phyloP scores from a whole-genome alignment of 345 rosid genomes.

The Populus deltoides region DNA sequence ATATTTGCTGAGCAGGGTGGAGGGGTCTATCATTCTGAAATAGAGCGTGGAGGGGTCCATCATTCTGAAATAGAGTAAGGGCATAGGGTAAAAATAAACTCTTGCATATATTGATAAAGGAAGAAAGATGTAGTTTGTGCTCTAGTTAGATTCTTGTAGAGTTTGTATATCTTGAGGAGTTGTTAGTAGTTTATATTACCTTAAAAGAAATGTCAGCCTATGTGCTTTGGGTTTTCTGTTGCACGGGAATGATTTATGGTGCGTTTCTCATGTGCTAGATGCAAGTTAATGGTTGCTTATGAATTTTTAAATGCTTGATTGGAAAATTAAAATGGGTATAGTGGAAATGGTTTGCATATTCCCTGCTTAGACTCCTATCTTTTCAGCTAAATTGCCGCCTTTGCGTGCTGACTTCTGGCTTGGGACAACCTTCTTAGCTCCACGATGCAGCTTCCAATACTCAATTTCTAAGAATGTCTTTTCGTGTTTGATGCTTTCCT shows the following conservation, averaged over 20 bases:
- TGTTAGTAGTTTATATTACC: neutral
- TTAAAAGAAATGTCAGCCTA: neutral
- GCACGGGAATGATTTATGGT: neutral
- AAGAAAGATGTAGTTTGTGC: neutral
- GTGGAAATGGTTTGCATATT: neutral
- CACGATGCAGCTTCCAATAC: neutral
- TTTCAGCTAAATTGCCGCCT: neutral
- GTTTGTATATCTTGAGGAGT: neutral
- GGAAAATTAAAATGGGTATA: neutral
- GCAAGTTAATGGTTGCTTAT: neutral
- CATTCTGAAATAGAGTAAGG: neutral
- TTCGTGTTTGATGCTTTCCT: neutral
- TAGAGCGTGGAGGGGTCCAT: neutral
- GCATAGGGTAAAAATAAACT: neutral
- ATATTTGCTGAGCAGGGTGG: neutral
- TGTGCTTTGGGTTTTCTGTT: neutral
- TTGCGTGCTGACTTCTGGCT: neutral
- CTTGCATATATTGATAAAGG: neutral
- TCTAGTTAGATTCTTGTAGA: constrained; percentile 2
- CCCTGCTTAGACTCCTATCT: neutral
- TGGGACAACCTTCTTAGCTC: neutral
- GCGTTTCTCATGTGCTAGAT: neutral
- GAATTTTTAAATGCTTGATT: neutral
- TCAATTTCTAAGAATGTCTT: neutral
- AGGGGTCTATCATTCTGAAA: neutral